Conservation (phyloP, 441 rosid species). For the Theobroma grandiflorum region DNA sequence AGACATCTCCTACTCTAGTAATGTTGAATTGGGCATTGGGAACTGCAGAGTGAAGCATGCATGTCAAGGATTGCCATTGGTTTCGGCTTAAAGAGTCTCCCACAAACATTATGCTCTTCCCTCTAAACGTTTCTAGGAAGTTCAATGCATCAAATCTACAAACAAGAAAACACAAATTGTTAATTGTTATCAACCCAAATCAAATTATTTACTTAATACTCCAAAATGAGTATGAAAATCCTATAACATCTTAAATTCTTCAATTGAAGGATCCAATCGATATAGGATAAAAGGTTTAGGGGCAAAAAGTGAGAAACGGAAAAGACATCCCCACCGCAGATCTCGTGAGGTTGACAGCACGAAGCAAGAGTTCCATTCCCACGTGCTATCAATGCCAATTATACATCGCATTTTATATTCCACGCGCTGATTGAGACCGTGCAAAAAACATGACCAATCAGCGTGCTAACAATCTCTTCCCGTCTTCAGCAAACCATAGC, state of each 20-base stretch:
- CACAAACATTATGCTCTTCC: slow-evolving; percentile 83
- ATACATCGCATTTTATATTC: not conserved
- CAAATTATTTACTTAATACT: not conserved
- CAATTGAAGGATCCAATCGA: not conserved
- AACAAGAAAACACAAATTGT: not conserved
- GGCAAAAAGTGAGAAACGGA: not conserved
- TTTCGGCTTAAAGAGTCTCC: slow-evolving; percentile 88
- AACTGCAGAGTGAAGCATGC: slow-evolving; percentile 74
- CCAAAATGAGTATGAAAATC: not conserved
- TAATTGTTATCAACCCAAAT: not conserved
- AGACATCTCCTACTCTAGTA: slow-evolving; percentile 56
- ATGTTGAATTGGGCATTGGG: slow-evolving; percentile 54
- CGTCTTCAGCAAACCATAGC: not conserved
- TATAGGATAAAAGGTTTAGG: not conserved
- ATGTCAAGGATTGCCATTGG: slow-evolving; percentile 81
- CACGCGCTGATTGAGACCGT: not conserved
- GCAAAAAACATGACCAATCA: not conserved
- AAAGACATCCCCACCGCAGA: slow-evolving; percentile 24
- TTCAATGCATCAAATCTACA: slow-evolving; percentile 65
- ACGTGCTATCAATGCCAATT: slow-evolving; percentile 26
- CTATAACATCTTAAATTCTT: not conserved
- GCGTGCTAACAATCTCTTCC: not conserved
- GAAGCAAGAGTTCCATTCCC: not conserved
- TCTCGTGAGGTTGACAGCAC: slow-evolving; percentile 30
- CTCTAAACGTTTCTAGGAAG: slow-evolving; percentile 59